Evolutionary conservation across 2,329 filamentous ascomycete species (phyloP).

Genomic region (Diaporthe sp.): DNA sequence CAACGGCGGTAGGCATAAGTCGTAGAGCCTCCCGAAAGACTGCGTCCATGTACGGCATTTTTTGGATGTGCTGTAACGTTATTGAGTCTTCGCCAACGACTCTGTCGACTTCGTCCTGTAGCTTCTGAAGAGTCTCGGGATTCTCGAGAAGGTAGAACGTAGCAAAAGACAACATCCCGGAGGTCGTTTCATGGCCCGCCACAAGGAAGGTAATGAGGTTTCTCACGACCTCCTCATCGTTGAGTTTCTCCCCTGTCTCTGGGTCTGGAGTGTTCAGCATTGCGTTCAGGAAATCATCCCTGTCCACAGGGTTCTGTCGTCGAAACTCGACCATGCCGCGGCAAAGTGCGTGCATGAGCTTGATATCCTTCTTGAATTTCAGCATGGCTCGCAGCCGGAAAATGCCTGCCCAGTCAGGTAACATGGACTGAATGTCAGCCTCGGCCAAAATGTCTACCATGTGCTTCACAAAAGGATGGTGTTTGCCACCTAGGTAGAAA

Average conservation of each 20-base stretch:
- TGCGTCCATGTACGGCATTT: slow-evolving; percentile 42
- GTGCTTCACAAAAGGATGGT: slow-evolving; percentile 39
- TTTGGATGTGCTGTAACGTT: slow-evolving; percentile 38
- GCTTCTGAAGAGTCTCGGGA: slow-evolving; percentile 41
- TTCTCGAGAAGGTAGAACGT: slow-evolving; percentile 42
- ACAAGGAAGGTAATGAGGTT: slow-evolving; percentile 43
- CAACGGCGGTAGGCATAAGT: slow-evolving; percentile 63
- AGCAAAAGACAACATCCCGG: slow-evolving; percentile 41
- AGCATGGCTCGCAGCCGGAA: slow-evolving; percentile 54
- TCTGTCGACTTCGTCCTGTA: slow-evolving; percentile 42
- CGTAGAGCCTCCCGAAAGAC: slow-evolving; percentile 65
- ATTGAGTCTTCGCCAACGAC: slow-evolving; percentile 41
- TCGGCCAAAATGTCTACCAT: slow-evolving; percentile 40
- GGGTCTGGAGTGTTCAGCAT: slow-evolving; percentile 43
- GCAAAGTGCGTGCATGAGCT: background rate
- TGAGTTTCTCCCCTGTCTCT: slow-evolving; percentile 42
- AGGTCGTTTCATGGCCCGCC: slow-evolving; percentile 43
- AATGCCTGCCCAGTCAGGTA: slow-evolving; percentile 66
- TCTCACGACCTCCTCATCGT: slow-evolving; percentile 42
- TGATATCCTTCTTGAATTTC: slow-evolving; percentile 6
- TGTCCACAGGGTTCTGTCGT: slow-evolving; percentile 19
- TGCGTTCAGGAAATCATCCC: slow-evolving; percentile 42
- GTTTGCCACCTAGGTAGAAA: slow-evolving; percentile 40
- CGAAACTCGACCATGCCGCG: background rate
- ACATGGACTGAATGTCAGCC: slow-evolving; percentile 56